phyloP scores from a whole-genome alignment of 768 basidiomycete species.

The Tulasnella sp. region DNA sequence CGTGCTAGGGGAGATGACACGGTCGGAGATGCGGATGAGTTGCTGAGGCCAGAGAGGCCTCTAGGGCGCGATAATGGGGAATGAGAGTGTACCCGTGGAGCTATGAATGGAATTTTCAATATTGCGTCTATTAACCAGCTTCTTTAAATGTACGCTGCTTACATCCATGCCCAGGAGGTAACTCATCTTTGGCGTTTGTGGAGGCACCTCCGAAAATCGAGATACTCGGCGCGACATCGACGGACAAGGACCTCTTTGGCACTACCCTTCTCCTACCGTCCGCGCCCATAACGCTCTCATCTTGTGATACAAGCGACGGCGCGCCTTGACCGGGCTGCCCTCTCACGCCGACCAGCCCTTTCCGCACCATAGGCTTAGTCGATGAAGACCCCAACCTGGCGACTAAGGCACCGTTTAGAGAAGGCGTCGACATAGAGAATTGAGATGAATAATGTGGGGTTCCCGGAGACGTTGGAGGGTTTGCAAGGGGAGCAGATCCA shows the following conservation, averaged over 20 bases:
- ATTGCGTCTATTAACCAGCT: neutral
- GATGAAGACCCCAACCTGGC: neutral
- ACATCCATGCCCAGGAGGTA: neutral
- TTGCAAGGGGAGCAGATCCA: constrained; percentile 63
- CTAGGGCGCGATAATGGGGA: constrained; percentile 4
- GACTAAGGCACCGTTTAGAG: constrained; percentile 16
- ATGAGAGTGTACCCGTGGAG: constrained; percentile 8
- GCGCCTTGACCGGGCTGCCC: constrained; percentile 9
- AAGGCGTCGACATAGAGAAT: constrained; percentile 26
- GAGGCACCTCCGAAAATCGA: neutral
- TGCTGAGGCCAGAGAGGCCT: constrained; percentile 19
- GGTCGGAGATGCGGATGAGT: constrained; percentile 33
- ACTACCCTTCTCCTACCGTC: constrained; percentile 39
- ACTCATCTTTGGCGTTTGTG: too few relatives aligned
- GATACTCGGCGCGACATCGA: constrained; percentile 41
- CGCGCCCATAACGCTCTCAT: constrained; percentile 27
- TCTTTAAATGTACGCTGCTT: neutral
- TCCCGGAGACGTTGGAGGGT: constrained; percentile 76
- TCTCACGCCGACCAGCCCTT: constrained; percentile 21
- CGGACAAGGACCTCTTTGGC: constrained; percentile 54
- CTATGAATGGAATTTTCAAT: neutral
- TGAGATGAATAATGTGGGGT: constrained; percentile 36
- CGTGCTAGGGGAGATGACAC: constrained; percentile 30
- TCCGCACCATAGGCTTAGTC: constrained; percentile 1
- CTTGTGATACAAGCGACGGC: constrained; percentile 42